phyloP scores from a whole-genome alignment of 331 rosid genomes.

The Cydonia oblonga region DNA sequence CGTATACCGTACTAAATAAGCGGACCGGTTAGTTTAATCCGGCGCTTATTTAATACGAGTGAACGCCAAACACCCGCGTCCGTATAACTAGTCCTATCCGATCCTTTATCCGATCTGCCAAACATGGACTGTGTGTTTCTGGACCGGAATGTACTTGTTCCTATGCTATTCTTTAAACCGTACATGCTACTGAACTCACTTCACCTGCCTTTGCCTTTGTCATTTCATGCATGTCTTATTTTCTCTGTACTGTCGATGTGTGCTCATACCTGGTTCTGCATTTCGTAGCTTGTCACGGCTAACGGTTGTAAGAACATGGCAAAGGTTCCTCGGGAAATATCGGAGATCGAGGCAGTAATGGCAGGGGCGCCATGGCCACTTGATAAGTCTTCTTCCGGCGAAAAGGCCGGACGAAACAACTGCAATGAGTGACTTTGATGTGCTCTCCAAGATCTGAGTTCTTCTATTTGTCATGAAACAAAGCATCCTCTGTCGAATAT shows the following conservation, averaged over 20 bases:
- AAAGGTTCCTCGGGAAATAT: slow-evolving; percentile 51
- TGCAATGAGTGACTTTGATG: neutral
- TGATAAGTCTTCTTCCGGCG: no score
- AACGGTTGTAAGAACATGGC: slow-evolving; percentile 74
- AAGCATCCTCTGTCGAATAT: neutral
- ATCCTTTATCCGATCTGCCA: no score
- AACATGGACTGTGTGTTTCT: neutral
- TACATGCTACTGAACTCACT: neutral
- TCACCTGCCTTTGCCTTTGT: neutral
- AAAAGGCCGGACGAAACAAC: no score
- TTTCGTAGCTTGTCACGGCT: slow-evolving; percentile 55
- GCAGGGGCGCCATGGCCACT: slow-evolving; percentile 76
- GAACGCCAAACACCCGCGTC: no score
- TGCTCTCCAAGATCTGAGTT: neutral
- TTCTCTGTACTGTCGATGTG: neutral
- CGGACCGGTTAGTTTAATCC: no score
- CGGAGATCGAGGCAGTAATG: slow-evolving; percentile 86
- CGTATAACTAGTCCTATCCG: no score
- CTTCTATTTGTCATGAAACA: neutral
- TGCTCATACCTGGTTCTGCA: neutral
- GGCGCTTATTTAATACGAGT: no score
- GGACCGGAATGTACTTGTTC: neutral
- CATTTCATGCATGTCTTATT: neutral
- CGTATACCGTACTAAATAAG: no score
- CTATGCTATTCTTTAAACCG: neutral